phyloP scores from a whole-genome alignment of 1,284 basidiomycete genomes.

The Puccinia triticina region DNA sequence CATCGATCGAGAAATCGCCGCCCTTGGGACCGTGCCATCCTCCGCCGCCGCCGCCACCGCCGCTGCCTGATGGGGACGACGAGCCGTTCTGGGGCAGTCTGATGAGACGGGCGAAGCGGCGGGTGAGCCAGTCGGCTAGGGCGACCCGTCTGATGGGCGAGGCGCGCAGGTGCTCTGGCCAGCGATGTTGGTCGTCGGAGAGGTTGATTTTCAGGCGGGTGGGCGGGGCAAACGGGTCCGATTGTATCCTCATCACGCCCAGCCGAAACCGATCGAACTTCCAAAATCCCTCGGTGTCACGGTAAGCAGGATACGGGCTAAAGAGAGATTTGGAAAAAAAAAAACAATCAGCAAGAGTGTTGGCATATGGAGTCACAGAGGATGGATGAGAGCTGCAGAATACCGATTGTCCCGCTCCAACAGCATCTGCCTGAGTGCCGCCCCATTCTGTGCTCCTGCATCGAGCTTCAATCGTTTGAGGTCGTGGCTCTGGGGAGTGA shows the following conservation, averaged over 20 bases:
- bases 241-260: slow-evolving; percentile 30
- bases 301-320: slow-evolving; percentile 47
- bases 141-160: slow-evolving; percentile 39
- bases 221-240: slow-evolving; percentile 48
- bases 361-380: background rate
- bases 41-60: slow-evolving; percentile 36
- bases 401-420: slow-evolving; percentile 50
- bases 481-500: background rate
- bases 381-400: background rate
- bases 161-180: slow-evolving; percentile 34
- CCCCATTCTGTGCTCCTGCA: slow-evolving; percentile 11
- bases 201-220: slow-evolving; percentile 31
- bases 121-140: slow-evolving; percentile 46
- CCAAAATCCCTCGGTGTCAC: slow-evolving; percentile 44
- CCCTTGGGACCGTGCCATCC: slow-evolving; percentile 48
- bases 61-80: slow-evolving; percentile 12
- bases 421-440: slow-evolving; percentile 29
- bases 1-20: slow-evolving; percentile 42
- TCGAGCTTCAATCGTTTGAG: slow-evolving; percentile 10
- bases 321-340: background rate
- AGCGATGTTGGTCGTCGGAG: slow-evolving; percentile 28
- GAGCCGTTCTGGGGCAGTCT: background rate
- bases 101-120: slow-evolving; percentile 17
- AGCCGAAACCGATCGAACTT: slow-evolving; percentile 28
- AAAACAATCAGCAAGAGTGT: background rate